Evolutionary conservation across 2,329 filamentous ascomycete genomes (phyloP).

Genomic region (Sclerotinia minor): DNA sequence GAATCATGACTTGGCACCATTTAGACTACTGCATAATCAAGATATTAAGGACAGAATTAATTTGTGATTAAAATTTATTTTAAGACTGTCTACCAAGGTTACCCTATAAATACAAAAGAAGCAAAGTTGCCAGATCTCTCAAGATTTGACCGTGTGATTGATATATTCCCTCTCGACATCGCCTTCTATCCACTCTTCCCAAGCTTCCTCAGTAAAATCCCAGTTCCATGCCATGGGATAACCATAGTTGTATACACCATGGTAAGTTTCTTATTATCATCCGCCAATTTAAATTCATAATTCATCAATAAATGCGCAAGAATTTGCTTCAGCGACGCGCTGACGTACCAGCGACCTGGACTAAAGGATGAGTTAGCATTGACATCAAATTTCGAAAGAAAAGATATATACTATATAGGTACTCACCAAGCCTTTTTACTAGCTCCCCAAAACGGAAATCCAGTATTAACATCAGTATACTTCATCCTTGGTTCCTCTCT

Average conservation of each 20-base stretch:
- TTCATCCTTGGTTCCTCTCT: slow-evolving; percentile 5
- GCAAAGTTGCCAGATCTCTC: neutral
- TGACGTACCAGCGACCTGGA: slow-evolving; percentile 7
- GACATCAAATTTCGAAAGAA: neutral
- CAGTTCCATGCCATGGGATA: slow-evolving; percentile 4
- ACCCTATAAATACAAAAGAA: neutral
- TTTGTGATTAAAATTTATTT: too few relatives aligned
- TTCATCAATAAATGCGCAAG: neutral
- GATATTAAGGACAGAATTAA: too few relatives aligned
- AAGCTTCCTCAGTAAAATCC: neutral
- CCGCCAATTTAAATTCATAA: neutral
- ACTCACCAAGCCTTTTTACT: slow-evolving; percentile 7
- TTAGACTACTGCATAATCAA: too few relatives aligned
- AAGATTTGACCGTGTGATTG: neutral
- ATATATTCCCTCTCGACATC: neutral
- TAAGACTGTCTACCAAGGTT: neutral
- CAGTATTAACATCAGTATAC: slow-evolving; percentile 6
- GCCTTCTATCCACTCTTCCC: neutral
- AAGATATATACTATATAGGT: too few relatives aligned
- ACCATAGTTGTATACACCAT: slow-evolving; percentile 12
- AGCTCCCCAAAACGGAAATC: slow-evolving; percentile 8
- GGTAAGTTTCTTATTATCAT: neutral
- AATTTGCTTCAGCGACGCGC: slow-evolving; percentile 9
- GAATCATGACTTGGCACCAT: too few relatives aligned
- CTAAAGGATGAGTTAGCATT: neutral